Base-by-base conservation (phyloP, 129 eudicot genomes). In the Helianthus tuberosus region DNA sequence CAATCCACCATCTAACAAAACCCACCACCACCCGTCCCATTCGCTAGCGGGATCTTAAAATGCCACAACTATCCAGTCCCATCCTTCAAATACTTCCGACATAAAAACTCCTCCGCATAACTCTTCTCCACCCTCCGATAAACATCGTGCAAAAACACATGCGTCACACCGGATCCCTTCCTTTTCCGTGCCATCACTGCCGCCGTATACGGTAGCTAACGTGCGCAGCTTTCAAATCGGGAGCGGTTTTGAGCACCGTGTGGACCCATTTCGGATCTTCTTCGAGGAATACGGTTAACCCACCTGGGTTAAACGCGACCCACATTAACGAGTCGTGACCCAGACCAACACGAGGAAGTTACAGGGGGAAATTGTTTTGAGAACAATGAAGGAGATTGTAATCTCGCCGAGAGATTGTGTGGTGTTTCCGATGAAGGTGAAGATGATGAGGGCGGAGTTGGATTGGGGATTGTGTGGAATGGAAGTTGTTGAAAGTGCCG, bases 291-390 rank as follows among this genome's bases (percentile, higher is more conserved):
- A 88, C 50, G 13, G 98, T 93, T 14, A 41, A 38, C 39, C 98
- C 98, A 66, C 87, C 85, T 8, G 92, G 85, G 58, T 93, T 93
- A 47, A 89, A 78, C 8, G 91, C 52, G 3, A 85, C 76, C 98
- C 98, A 93, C 98, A 90, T 93, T 1, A 86, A 75, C 0, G 96
- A 89, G 54, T 93, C 98, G 66, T 79, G 92, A 3, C 98, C 98
- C 11, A 90, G 84, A 6, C 98, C 98, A 93, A 93, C 0, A 93
- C 98, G 8, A 93, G 88, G 69, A 93, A 86, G 17, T 89, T 89
- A 71, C 89, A 81, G 0, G 92, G 89, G 5, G 82, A 29, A 9
- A 76, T 70, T 11, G 86, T 60, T 17, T 68, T 77, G 5, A 93
- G 84, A n/a, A 86, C 96, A 36, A 82, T 71, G 72, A 81, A 86